Percentiles rank a stretch among this genome's conserved stretches.
These are phyloP conservation scores for Pascua sp. DNA, from an alignment of 1,284 basidiomycete genomes.

Conservation along the genomic window DNA sequence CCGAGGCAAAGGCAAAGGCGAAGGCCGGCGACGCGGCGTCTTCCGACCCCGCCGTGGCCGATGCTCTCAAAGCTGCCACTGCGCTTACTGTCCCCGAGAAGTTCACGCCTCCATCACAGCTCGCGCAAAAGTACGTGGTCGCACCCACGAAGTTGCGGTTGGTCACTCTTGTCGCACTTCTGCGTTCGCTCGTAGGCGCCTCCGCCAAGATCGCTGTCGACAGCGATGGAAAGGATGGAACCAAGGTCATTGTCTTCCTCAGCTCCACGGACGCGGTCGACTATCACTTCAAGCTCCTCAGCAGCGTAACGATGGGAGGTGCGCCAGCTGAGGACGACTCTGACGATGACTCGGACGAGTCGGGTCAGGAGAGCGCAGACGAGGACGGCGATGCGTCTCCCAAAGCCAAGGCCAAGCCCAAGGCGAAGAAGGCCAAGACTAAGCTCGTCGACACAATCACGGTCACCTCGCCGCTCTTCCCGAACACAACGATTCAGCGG, in stretches of 20 bases:
- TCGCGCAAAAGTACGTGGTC: constrained; percentile 90
- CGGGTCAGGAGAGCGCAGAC: constrained; percentile 30
- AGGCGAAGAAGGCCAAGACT: constrained; percentile 22
- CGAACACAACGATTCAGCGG: constrained; percentile 77
- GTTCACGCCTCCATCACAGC: constrained; percentile 91
- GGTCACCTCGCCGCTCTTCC: constrained; percentile 70
- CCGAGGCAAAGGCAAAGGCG: constrained; percentile 10
- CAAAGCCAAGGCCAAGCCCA: constrained; percentile 18
- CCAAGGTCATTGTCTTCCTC: constrained; percentile 84
- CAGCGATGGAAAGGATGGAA: constrained; percentile 31
- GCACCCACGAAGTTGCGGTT: constrained; percentile 89
- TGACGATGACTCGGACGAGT: constrained; percentile 21
- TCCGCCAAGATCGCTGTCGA: constrained; percentile 23
- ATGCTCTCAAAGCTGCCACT: constrained; percentile 26
- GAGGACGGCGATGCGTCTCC: constrained; percentile 31
- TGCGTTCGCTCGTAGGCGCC: constrained; percentile 66
- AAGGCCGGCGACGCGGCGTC: constrained; percentile 7
- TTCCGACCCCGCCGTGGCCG: constrained; percentile 12
- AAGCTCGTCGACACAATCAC: constrained; percentile 52
- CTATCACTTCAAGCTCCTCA: constrained; percentile 89
- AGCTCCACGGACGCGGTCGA: constrained; percentile 97
- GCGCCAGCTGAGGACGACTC: constrained; percentile 35
- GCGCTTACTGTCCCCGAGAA: constrained; percentile 48
- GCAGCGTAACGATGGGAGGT: constrained; percentile 68
- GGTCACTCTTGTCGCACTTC: constrained; percentile 81